Evolutionary conservation across 306 rosid species (phyloP), one percentile per base, ranked within the genome.

Genomic region (Cucurbita pepo): DNA sequence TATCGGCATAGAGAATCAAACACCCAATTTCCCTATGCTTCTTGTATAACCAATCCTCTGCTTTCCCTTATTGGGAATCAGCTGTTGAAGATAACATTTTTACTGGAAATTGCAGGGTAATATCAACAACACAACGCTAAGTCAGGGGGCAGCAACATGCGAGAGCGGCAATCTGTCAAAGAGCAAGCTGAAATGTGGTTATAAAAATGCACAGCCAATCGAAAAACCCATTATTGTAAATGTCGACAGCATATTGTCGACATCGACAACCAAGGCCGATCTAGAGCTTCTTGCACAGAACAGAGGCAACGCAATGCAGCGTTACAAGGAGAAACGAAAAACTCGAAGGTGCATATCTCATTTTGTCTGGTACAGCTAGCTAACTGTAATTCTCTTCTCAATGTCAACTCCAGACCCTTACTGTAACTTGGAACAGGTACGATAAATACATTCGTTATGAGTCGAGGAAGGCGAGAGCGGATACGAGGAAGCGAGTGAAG

Each of bases 301-400:
- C 75, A 69, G 95, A 78, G 91, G 89, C 69, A 79, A 83, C 6
- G 95, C 95, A 15, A 88, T 88, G 95, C 88, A 82, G 50, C 91
- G 95, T 59, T 88, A 88, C 82, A 86, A 81, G 80, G 95, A 88
- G 86, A 88, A 88, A 67, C 87, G 82, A 86, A 88, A 86, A 80
- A 84, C 44, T 54, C 82, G 95, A 77, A 88, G 95, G 95, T 84
- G 18, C n/a, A 43, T 54, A 12, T 59, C 16, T 55, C 53, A 45
- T 18, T 48, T 16, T 21, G 18, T 47, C 60, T 34, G 38, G 8
- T 21, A 16, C n/a, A 7, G 15, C 16, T n/a, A 7, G 7, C 16
- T n/a, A 40, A 63, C 22, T n/a, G 15, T 41, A 5, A 5, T 64
- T 19, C 18, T 41, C 71, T 64, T 64, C 22, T 19, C 51, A 34